Base-by-base conservation (phyloP, 2,329 filamentous ascomycete genomes). In the Fonsecaea nubica region DNA sequence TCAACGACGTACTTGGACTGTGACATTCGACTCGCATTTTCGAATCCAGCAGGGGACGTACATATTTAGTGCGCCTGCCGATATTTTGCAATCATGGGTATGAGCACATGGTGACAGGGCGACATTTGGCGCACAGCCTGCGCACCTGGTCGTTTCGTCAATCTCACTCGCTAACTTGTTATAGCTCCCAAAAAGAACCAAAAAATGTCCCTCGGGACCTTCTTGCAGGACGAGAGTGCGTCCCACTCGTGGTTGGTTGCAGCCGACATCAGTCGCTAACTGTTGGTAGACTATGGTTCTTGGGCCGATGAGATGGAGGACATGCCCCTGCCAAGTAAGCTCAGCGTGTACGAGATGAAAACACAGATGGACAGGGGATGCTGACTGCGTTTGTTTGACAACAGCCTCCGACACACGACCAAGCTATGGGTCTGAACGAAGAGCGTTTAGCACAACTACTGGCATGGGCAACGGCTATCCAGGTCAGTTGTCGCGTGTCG, bases 221-320 rank as follows among this genome's bases (percentile, higher is more conserved):
- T 99, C 87, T 87, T 99, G 85, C 86, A 87, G 78, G 92, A 97
- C 81, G 87, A 92, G 81, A 90, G 94, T 97, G 86, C 82, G 92
- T 85, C 61, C 59, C 66, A 66, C 32, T 21, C 12, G 9, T 15
- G 36, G 30, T 32, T 30, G 48, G 71, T 69, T 74, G 35, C 42
- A 54, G 42, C 18, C 50, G 42, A 63, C 54, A 52, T 35, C 13
- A 10, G 52, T 57, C 13, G 71, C 78, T 78, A 68, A 76, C 69
- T 21, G 70, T 71, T 63, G 69, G 59, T 76, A 91, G 89, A 86
- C 76, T 85, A 90, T 77, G 93, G 94, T 77, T 98, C 95, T 74
- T 99, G 95, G 95, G 95, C 95, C 76, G 96, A 99, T 83, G 95
- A 99, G 80, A 97, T 99, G 83, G 95, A 99, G 81, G 93, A 97